phyloP scores from a whole-genome alignment of 2,329 filamentous ascomycete species.

The Cercospora zeae-maydis region DNA sequence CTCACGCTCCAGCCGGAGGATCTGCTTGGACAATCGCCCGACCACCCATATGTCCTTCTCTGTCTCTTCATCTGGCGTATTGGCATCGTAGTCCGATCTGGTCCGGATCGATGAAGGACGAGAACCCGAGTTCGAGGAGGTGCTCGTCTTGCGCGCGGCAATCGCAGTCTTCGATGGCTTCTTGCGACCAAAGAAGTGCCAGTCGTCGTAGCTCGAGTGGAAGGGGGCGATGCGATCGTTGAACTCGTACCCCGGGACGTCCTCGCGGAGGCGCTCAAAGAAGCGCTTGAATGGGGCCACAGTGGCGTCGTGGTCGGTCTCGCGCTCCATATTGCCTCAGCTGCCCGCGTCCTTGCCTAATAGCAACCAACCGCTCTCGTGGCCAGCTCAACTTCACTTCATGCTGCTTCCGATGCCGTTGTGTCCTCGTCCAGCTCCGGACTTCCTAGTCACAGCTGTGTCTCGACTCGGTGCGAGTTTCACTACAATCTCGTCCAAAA shows the following conservation, averaged over 20 bases:
- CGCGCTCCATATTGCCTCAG: constrained; percentile 9
- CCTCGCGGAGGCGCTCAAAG: constrained; percentile 35
- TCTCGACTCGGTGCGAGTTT: neutral
- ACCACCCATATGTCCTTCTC: constrained; percentile 55
- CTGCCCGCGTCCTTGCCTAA: constrained; percentile 4
- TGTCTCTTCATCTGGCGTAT: constrained; percentile 28
- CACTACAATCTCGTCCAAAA: neutral
- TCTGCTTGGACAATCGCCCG: constrained; percentile 77
- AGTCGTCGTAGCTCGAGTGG: constrained; percentile 74
- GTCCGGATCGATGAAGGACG: constrained; percentile 28
- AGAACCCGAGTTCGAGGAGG: constrained; percentile 40
- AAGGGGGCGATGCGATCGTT: constrained; percentile 43
- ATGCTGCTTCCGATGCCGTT: neutral
- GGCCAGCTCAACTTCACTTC: neutral
- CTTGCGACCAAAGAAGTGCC: constrained; percentile 53
- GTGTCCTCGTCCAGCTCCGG: neutral
- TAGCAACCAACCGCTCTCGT: constrained; percentile 2
- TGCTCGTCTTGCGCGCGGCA: constrained; percentile 30
- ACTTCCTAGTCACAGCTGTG: neutral
- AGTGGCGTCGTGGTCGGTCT: constrained; percentile 15
- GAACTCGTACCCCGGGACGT: constrained; percentile 37
- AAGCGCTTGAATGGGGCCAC: constrained; percentile 30
- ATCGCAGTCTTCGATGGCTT: constrained; percentile 42
- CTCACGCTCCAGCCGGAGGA: constrained; percentile 78
- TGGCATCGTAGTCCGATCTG: constrained; percentile 29